Evolutionary conservation across 352 stramenopile species (phyloP).

Genomic region (Peronosclerospora sorghi): DNA sequence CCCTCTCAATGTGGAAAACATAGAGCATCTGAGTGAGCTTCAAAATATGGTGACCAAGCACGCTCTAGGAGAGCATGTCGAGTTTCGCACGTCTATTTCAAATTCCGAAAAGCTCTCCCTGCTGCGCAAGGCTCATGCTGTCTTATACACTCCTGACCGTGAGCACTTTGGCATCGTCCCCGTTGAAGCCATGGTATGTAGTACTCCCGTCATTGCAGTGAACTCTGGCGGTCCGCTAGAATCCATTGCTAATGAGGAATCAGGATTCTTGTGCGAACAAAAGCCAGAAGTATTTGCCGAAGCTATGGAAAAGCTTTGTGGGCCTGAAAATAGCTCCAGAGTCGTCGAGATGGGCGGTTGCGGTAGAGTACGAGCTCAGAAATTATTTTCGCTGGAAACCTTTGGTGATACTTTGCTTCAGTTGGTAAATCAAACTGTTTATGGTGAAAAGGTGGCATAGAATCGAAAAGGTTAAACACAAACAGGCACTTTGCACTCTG

Average conservation of each 20-base stretch:
- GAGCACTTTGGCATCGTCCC: slow-evolving; percentile 99
- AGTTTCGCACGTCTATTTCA: slow-evolving; percentile 85
- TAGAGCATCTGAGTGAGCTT: slow-evolving; percentile 89
- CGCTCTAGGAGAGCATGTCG: slow-evolving; percentile 48
- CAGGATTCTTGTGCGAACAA: slow-evolving; percentile 70
- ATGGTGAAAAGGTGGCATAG: slow-evolving; percentile 19
- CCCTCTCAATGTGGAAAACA: slow-evolving; percentile 91
- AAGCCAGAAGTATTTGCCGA: slow-evolving; percentile 44
- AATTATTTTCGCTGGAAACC: slow-evolving; percentile 62
- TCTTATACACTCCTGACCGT: slow-evolving; percentile 94
- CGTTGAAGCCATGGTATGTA: slow-evolving; percentile 95
- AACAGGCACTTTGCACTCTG: slow-evolving; percentile 1
- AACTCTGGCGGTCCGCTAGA: slow-evolving; percentile 93
- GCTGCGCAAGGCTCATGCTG: slow-evolving; percentile 69
- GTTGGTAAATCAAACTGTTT: slow-evolving; percentile 32
- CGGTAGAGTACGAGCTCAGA: slow-evolving; percentile 38
- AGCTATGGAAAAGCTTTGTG: slow-evolving; percentile 53
- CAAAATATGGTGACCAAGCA: slow-evolving; percentile 53
- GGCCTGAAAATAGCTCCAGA: slow-evolving; percentile 10
- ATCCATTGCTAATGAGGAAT: slow-evolving; percentile 86
- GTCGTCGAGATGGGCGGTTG: slow-evolving; percentile 37
- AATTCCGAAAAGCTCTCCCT: slow-evolving; percentile 83
- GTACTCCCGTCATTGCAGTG: slow-evolving; percentile 90
- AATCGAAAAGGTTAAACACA: not conserved
- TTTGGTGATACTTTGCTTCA: slow-evolving; percentile 54